Evolutionary conservation across 140 eudicot genomes (phyloP).

Genomic region (Senecio squalidus): DNA sequence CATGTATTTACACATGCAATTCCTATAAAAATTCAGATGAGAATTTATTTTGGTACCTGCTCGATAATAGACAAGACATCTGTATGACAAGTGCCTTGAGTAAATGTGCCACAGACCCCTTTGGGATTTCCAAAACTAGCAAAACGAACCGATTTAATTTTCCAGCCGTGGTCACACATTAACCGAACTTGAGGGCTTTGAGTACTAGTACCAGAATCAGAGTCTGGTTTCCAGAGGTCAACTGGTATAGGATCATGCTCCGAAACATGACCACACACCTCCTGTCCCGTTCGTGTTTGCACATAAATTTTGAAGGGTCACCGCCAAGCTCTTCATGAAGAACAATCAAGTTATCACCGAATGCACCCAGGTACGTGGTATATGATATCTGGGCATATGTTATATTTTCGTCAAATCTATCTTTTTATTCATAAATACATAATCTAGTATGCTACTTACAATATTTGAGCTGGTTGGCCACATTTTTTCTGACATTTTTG

Average conservation of each 20-base stretch:
- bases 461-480: slow-evolving; percentile 71
- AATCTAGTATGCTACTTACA: slow-evolving; percentile 36
- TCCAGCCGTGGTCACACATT: slow-evolving; percentile 59
- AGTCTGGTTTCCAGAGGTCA: slow-evolving; percentile 50
- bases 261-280: slow-evolving; percentile 18
- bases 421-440: neutral
- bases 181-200: slow-evolving; percentile 44
- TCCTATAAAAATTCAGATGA: no score
- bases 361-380: slow-evolving; percentile 76
- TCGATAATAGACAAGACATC: slow-evolving; percentile 37
- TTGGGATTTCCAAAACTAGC: slow-evolving; percentile 63
- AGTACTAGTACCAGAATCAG: slow-evolving; percentile 32
- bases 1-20: neutral
- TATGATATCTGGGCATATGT: slow-evolving; percentile 47
- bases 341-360: slow-evolving; percentile 68
- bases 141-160: slow-evolving; percentile 36
- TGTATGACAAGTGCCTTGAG: slow-evolving; percentile 46
- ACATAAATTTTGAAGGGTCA: slow-evolving; percentile 55
- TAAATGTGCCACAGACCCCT: slow-evolving; percentile 57
- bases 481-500: slow-evolving; percentile 64
- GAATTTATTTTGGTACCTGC: slow-evolving; percentile 38
- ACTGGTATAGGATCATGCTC: slow-evolving; percentile 52
- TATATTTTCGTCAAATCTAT: neutral
- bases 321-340: slow-evolving; percentile 84
- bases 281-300: neutral